Base-by-base conservation (phyloP, 2,329 filamentous ascomycete genomes). In the Cercospora sesami region DNA sequence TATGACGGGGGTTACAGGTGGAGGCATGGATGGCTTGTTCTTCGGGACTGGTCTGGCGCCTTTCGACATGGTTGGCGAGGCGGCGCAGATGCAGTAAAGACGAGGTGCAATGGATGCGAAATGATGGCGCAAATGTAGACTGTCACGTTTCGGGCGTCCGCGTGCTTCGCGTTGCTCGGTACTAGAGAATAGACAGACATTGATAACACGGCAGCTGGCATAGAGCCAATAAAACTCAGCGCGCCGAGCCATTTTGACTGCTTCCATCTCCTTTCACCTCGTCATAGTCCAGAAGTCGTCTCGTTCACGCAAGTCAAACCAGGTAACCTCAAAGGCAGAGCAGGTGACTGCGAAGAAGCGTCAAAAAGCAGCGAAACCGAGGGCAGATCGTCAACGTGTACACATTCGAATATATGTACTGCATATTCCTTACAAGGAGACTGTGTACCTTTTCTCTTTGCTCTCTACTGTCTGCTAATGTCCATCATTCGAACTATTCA, bases 1-100 rank as follows among this genome's bases (percentile, higher is more conserved):
- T n/a, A 76, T 77, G 71, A 74, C 75, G 48, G 75, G 74, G 0
- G 64, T 78, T 51, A 71, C 72, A 51, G 75, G 75, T 51, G 73
- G 72, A 26, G 76, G 74, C 30, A 69, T 79, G 63, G 76, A 78
- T 65, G 70, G 74, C 16, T 68, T 78, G 73, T 75, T 78, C 61
- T 65, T 78, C 42, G 75, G 76, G 1, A 74, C 73, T 57, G 68
- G 71, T 7, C 74, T 75, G 69, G 73, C 70, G 63, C 73, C 74
- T 18, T 76, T 75, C 60, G 69, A 58, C 48, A 42, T 39, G 30
- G 23, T 39, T 16, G 51, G 48, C 2, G 62, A 64, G 5, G 30
- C 48, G 0, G n/a, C 48, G 30, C 62, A 57, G 21, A 45, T 61
- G 23, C 33, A 45, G 23, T 42, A 31, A 21, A 23, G 14, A 30